A percentile compares a stretch with the other conserved stretches of the same genome.
These are phyloP conservation scores for Phylloporus sp. DNA, from an alignment of 1,284 basidiomycete species.

Conservation along the genomic window DNA sequence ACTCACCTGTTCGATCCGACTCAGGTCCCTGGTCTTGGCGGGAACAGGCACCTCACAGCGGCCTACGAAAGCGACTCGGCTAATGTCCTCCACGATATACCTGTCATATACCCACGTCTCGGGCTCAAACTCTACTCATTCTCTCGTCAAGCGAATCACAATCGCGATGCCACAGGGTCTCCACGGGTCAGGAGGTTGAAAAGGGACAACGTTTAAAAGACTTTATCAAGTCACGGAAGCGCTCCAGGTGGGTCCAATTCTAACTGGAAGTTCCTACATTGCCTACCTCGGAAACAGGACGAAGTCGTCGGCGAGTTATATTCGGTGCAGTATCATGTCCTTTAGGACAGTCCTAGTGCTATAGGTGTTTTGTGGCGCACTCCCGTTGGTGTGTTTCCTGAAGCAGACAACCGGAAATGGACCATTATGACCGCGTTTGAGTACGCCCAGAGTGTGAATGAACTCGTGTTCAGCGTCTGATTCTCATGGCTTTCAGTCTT, in stretches of 20 bases:
- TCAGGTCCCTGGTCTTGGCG: neutral
- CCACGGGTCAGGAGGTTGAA: constrained; percentile 98
- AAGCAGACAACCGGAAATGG: constrained; percentile 91
- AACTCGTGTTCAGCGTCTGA: constrained; percentile 4
- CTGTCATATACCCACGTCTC: constrained; percentile 91
- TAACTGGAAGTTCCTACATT: constrained; percentile 97
- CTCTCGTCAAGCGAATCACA: constrained; percentile 1
- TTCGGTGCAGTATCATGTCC: constrained; percentile 9
- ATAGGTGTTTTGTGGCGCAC: constrained; percentile 77
- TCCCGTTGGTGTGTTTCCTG: constrained; percentile 81
- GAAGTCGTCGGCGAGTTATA: constrained; percentile 92
- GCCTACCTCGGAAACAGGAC: constrained; percentile 89
- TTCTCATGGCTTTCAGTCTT: constrained; percentile 37
- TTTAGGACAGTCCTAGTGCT: constrained; percentile 26
- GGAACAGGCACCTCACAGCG: constrained; percentile 2
- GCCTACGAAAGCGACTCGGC: too few species aligned
- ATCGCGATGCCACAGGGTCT: constrained; percentile 66
- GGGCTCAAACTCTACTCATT: constrained; percentile 76
- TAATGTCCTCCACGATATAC: constrained; percentile 53
- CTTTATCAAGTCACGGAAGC: constrained; percentile 94
- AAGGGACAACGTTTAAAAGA: constrained; percentile 88
- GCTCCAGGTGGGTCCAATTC: constrained; percentile 84
- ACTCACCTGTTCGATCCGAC: too few species aligned
- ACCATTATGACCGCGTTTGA: constrained; percentile 90
- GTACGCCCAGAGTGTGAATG: constrained; percentile 52